Evolutionary conservation across 2,329 filamentous ascomycete species (phyloP), one percentile per base, ranked within the genome.

Genomic region (Gaeumannomyces sp.): DNA sequence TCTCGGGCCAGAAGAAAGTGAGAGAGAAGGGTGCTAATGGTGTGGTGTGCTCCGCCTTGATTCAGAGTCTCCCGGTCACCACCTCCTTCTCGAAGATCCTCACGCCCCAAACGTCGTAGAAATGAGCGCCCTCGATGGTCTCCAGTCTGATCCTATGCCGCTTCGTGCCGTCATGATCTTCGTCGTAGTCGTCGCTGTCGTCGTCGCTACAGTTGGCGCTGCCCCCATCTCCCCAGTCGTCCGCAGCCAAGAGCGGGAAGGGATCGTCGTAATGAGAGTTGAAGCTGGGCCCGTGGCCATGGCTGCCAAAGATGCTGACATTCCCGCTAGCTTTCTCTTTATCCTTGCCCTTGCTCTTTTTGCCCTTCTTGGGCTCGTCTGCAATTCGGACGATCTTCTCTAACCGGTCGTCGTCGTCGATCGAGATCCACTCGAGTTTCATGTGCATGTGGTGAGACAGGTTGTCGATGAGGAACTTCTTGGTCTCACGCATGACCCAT

Each of bases 21-120:
- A n/a, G 45, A n/a, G 45, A 25, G n/a, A 53, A 53, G 45, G 1
- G n/a, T 16, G 45, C 7, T 53, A 11, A 14, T n/a, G n/a, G n/a
- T n/a, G n/a, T n/a, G 45, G 45, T 53, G 45, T 11, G 22, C 45
- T 53, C 45, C 22, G 45, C 19, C 22, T 22, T 29, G 38, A 27
- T 35, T 76, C 67, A 83, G 33, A 83, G 69, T 28, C 76, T 72
- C 2, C 80, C 80, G 28, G 68, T 68, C 38, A 81, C 76, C 61
- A 87, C 73, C 70, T 86, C 83, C 73, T 85, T 86, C 69, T 83
- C 79, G 68, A 87, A 88, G 62, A 88, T 86, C 67, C 77, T 78
- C 50, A 86, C 78, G 0, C 78, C 83, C 67, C 68, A 73, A 7
- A 82, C 73, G 60, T 83, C 79, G 61, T 77, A 79, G 66, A 81